phyloP scores from a whole-genome alignment of 2,329 filamentous ascomycete genomes.

The Lecanicillium sp. region DNA sequence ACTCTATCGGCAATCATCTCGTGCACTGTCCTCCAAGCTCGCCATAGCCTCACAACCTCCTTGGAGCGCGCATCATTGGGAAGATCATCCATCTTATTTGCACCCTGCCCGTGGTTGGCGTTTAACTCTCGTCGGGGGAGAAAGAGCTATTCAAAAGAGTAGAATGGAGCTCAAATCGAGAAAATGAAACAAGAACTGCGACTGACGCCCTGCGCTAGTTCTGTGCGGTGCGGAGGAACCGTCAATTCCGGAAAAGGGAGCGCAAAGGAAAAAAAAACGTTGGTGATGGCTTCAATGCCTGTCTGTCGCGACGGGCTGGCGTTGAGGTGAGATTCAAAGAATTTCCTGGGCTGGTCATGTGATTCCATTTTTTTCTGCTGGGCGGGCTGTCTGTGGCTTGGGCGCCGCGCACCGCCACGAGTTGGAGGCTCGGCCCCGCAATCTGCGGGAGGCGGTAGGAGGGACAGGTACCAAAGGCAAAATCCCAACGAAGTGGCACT shows the following conservation, averaged over 20 bases:
- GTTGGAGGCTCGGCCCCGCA: too few species aligned
- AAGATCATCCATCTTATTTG: constrained; percentile 37
- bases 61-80: constrained; percentile 42
- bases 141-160: too few species aligned
- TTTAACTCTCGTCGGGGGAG: too few species aligned
- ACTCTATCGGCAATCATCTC: constrained; percentile 93
- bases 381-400: too few species aligned
- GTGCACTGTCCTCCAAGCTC: constrained; percentile 85
- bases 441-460: too few species aligned
- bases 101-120: neutral
- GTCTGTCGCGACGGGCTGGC: neutral
- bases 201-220: neutral
- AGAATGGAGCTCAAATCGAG: neutral
- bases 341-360: constrained; percentile 7
- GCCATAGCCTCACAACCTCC: constrained; percentile 68
- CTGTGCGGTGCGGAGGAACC: neutral
- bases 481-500: too few species aligned
- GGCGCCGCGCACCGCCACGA: too few species aligned
- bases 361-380: constrained; percentile 4
- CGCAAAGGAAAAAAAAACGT: constrained; percentile 3
- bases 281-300: constrained; percentile 3
- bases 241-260: neutral
- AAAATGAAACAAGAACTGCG: neutral
- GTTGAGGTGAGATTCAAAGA: constrained; percentile 3
- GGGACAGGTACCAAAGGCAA: too few species aligned